Conservation (phyloP, 225 moss, liverwort and hornwort species). For the Pseudisothecium myosuroides region DNA sequence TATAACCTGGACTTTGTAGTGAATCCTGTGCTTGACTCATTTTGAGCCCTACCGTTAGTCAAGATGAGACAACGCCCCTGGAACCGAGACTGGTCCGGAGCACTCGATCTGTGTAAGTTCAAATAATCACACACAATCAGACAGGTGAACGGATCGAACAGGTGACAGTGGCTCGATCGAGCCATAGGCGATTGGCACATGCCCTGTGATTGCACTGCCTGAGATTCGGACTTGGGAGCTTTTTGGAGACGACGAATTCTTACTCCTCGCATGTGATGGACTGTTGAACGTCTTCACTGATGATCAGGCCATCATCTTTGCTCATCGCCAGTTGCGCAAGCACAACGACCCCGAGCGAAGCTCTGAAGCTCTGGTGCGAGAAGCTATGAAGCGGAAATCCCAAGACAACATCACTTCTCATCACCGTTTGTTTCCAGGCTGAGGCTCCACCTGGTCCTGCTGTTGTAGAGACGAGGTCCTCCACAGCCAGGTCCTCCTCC, state of each 20-base stretch:
- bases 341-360: constrained; percentile 82
- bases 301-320: constrained; percentile 58
- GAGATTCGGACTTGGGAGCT: constrained; percentile 48
- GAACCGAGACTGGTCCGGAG: not conserved
- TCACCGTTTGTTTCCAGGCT: constrained; percentile 61
- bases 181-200: constrained; percentile 85
- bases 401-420: constrained; percentile 67
- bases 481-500: not conserved
- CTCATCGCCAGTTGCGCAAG: constrained; percentile 54
- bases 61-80: not conserved
- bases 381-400: constrained; percentile 57
- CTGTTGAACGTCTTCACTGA: constrained; percentile 74
- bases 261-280: constrained; percentile 83
- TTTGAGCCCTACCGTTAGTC: not conserved
- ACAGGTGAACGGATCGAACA: constrained; percentile 72
- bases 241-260: constrained; percentile 70
- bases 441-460: constrained; percentile 48
- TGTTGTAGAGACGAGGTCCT: not conserved
- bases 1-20: not conserved
- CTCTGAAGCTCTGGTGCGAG: constrained; percentile 51
- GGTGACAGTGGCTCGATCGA: constrained; percentile 61
- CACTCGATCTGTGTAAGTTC: not conserved
- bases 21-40: not conserved
- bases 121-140: not conserved
- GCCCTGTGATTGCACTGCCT: constrained; percentile 61